phyloP scores from a whole-genome alignment of 176 grass and related monocot species.

The Aechmea fasciata region DNA sequence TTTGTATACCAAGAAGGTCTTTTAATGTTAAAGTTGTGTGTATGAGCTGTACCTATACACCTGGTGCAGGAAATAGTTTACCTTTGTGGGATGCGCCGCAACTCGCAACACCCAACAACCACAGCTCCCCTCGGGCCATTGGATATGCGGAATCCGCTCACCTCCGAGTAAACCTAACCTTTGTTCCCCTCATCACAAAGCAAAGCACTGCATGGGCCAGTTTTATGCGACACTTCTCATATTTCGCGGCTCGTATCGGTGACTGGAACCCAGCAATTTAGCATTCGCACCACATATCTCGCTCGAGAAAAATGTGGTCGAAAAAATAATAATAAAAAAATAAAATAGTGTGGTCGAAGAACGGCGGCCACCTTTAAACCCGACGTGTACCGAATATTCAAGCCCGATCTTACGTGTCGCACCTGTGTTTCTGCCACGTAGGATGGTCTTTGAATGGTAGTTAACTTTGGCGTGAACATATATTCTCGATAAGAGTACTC shows the following conservation, averaged over 20 bases:
- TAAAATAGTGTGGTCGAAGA: slow-evolving; percentile 5
- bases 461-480: not conserved
- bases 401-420: not conserved
- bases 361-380: not conserved
- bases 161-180: not conserved
- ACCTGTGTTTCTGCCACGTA: not conserved
- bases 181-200: not conserved
- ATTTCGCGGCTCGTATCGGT: not conserved
- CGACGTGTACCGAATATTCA: not conserved
- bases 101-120: no score
- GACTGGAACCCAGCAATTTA: not conserved
- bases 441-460: not conserved
- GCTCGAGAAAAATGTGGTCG: slow-evolving; percentile 21
- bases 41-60: no score
- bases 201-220: no score
- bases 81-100: no score
- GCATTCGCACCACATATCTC: not conserved
- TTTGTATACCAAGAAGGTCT: no score
- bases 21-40: no score
- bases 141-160: not conserved
- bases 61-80: no score
- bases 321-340: not conserved
- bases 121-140: no score
- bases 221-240: not conserved
- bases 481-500: not conserved